Base-by-base conservation (phyloP, 208 protist species). In the Trypanosoma caninum region DNA sequence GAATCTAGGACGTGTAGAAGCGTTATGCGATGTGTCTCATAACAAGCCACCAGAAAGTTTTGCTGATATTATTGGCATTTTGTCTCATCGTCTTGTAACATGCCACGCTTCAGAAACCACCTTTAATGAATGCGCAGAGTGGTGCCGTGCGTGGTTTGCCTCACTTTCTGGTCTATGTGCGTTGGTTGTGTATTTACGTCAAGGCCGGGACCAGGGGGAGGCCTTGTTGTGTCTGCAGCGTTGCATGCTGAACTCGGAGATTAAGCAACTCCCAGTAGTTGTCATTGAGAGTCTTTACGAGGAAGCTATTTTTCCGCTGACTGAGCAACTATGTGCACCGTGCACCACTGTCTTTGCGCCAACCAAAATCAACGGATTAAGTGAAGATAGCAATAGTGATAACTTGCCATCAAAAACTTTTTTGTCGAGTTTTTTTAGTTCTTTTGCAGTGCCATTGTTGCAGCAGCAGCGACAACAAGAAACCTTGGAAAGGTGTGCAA, bases 251-350 rank as follows among this genome's bases (percentile, higher is more conserved):
- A 74, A 89, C 57, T 64, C 74, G 8, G 80, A 82, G 10, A 61
- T 73, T 35, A 41, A 44, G 10, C 31, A 33, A 41, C 65, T 88
- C 18, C 60, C 79, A 6, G 46, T 48, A 8, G n/a, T 67, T 5
- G 48, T 63, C 9, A 46, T 89, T 23, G 53, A 59, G 9, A 54
- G 54, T 9, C 55, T 91, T n/a, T 95, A 91, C 74, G 52, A 78
- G n/a, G 70, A 86, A 25, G 77, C 84, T 23, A 63, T 95, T 16
- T 86, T 92, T 20, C 89, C 84, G 3, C 68, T 95, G 22, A 74
- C 78, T 31, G 84, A 95, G 59, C 75, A 69, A 22, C 53, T 91
- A 23, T 89, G 88, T 59, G 69, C 67, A 3, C 59, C 60, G n/a
- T 59, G 45, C 3, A 25, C n/a, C 5, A 1, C 31, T 31, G n/a